A percentile compares a stretch with the other conserved stretches of the same genome.
Evolutionary conservation across 2,329 filamentous ascomycete species (phyloP).

Genomic region (Capronia epimyces): DNA sequence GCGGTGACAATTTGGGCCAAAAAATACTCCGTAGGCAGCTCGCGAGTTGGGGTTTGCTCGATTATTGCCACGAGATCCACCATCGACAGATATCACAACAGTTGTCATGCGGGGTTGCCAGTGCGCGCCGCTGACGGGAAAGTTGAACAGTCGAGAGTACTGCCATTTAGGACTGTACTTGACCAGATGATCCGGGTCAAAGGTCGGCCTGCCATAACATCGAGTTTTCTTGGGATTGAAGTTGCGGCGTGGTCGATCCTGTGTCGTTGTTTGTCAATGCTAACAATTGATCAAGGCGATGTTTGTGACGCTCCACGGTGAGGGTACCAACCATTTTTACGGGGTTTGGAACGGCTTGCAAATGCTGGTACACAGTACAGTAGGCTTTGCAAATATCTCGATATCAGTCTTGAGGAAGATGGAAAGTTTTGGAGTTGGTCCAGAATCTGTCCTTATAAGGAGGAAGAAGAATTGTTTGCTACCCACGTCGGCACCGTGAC

Average conservation of each 20-base stretch:
- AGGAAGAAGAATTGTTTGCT: too few species aligned
- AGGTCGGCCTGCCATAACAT: constrained; percentile 25
- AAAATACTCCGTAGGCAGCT: constrained; percentile 24
- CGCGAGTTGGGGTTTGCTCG: constrained; percentile 15
- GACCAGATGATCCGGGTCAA: constrained; percentile 23
- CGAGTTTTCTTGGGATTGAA: constrained; percentile 24
- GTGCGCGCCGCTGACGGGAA: constrained; percentile 19
- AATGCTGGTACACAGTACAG: neutral
- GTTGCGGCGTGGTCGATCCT: constrained; percentile 25
- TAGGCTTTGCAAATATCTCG: too few species aligned
- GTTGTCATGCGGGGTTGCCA: constrained; percentile 25
- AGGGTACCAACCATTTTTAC: neutral
- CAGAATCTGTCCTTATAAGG: too few species aligned
- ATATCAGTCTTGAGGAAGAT: too few species aligned
- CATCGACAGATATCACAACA: constrained; percentile 24
- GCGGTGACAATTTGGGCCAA: constrained; percentile 21
- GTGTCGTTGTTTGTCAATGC: neutral
- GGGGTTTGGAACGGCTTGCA: neutral
- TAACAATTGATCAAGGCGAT: neutral
- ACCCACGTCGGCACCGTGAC: too few species aligned
- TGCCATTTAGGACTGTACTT: constrained; percentile 27
- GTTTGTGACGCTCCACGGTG: too few species aligned
- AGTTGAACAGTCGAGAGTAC: constrained; percentile 22
- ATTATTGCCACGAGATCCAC: constrained; percentile 23
- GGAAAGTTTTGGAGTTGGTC: too few species aligned